A percentile compares a stretch with the other conserved stretches of the same genome.
Evolutionary conservation across 805 yeast genomes (phyloP).

Genomic region (Komagataella mondaviorum): DNA sequence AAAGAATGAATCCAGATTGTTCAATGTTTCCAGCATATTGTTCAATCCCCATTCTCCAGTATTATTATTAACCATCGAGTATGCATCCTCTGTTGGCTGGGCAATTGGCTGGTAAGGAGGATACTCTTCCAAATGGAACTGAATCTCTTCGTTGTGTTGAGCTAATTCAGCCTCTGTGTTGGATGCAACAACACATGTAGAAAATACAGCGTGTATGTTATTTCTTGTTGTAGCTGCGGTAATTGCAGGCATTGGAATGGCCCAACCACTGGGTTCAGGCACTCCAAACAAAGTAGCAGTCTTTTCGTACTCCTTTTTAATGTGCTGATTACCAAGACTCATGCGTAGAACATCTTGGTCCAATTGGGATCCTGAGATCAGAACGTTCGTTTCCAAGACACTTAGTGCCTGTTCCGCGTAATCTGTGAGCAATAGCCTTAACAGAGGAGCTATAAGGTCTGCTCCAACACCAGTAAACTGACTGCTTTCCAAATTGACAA

Average conservation of each 20-base stretch:
- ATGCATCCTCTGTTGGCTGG: conserved; percentile 29
- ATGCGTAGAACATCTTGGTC: conserved; percentile 88
- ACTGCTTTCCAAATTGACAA: conserved; percentile 60
- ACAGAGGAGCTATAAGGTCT: conserved; percentile 80
- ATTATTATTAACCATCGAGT: conserved; percentile 19
- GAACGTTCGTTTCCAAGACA: conserved; percentile 74
- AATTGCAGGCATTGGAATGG: conserved; percentile 89
- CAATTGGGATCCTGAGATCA: conserved; percentile 80
- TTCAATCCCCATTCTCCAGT: conserved; percentile 68
- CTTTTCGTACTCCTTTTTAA: conserved; percentile 70
- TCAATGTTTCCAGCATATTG: conserved; percentile 87
- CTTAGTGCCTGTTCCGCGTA: conserved; percentile 81
- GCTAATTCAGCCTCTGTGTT: conserved; percentile 23
- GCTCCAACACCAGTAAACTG: conserved; percentile 90
- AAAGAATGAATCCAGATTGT: conserved; percentile 79
- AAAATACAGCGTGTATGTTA: conserved; percentile 90
- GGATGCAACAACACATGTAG: conserved; percentile 51
- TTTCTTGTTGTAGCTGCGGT: conserved; percentile 81
- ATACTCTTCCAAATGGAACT: conserved; percentile 52
- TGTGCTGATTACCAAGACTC: conserved; percentile 73
- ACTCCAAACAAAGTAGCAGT: conserved; percentile 88
- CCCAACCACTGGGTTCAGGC: conserved; percentile 95
- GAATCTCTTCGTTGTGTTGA: conserved; percentile 24
- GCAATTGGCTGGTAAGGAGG: conserved; percentile 16
- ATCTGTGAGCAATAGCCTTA: conserved; percentile 69